Percentiles rank a stretch among this genome's conserved stretches.
Conservation (phyloP, 352 stramenopile species). For the Phytophthora syringae region DNA sequence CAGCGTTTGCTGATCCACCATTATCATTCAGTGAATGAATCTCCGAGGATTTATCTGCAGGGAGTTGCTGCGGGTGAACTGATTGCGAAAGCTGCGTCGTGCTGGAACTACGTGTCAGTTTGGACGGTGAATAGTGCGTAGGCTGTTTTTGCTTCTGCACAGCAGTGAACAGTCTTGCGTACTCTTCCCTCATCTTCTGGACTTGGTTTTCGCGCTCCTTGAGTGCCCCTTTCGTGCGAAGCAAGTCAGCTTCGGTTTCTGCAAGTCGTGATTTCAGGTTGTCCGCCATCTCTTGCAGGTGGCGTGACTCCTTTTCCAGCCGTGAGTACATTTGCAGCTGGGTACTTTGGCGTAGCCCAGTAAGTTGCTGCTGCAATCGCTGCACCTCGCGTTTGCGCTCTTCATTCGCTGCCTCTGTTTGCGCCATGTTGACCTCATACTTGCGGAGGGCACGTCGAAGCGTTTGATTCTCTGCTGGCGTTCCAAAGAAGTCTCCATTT, state of each 20-base stretch:
- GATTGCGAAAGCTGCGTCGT: slow-evolving; percentile 20
- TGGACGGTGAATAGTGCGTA: slow-evolving; percentile 26
- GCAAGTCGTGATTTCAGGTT: slow-evolving; percentile 35
- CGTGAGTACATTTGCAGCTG: slow-evolving; percentile 53
- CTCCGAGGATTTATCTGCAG: slow-evolving; percentile 2
- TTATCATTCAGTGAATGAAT: slow-evolving; percentile 1
- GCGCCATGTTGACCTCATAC: slow-evolving; percentile 55
- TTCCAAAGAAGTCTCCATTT: slow-evolving; percentile 35
- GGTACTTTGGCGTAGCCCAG: slow-evolving; percentile 53
- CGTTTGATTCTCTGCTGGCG: slow-evolving; percentile 58
- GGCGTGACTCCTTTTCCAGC: slow-evolving; percentile 61
- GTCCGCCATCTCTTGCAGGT: slow-evolving; percentile 33
- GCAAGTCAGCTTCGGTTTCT: slow-evolving; percentile 56
- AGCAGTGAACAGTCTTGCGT: slow-evolving; percentile 70
- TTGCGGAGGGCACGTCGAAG: slow-evolving; percentile 59
- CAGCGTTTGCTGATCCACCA: slow-evolving; percentile 6
- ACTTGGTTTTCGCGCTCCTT: slow-evolving; percentile 64
- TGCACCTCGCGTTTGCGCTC: slow-evolving; percentile 49
- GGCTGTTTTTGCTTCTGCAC: slow-evolving; percentile 72
- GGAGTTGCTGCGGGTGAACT: slow-evolving; percentile 1
- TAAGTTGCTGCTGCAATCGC: slow-evolving; percentile 63
- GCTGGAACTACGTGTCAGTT: slow-evolving; percentile 26
- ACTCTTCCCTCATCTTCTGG: slow-evolving; percentile 73
- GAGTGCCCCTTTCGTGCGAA: slow-evolving; percentile 53
- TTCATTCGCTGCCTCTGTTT: slow-evolving; percentile 47